These are phyloP conservation scores for Fusarium redolens DNA, from an alignment of 2,329 filamentous ascomycete species.

Conservation along the genomic window DNA sequence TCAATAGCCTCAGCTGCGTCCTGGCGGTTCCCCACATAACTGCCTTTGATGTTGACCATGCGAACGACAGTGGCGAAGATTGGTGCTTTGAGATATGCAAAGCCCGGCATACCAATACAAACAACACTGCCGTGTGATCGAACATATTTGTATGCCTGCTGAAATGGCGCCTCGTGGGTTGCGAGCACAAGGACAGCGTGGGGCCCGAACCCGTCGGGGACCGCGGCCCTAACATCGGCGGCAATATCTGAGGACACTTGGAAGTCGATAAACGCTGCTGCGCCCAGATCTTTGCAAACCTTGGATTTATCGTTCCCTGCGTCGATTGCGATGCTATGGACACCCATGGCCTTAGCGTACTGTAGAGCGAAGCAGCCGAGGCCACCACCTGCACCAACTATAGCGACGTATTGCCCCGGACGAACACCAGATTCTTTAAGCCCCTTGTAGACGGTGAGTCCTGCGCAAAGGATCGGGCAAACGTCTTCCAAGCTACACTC, in stretches of 20 bases:
- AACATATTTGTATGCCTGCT: conserved; percentile 90
- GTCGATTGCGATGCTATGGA: conserved; percentile 84
- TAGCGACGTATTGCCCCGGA: conserved; percentile 81
- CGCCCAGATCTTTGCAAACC: conserved; percentile 77
- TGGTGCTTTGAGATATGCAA: conserved; percentile 81
- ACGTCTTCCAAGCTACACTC: conserved; percentile 80
- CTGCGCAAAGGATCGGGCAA: conserved; percentile 84
- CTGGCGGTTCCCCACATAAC: conserved; percentile 91
- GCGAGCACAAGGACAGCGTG: conserved; percentile 90
- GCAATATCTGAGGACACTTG: conserved; percentile 79
- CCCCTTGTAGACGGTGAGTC: conserved; percentile 90
- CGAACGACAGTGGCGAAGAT: conserved; percentile 89
- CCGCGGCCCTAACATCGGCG: conserved; percentile 84
- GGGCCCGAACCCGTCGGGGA: conserved; percentile 82
- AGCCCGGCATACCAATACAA: conserved; percentile 87
- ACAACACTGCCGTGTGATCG: conserved; percentile 84
- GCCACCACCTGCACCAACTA: conserved; percentile 88
- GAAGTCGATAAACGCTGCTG: conserved; percentile 83
- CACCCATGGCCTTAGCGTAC: conserved; percentile 91
- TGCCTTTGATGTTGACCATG: conserved; percentile 93
- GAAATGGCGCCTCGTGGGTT: conserved; percentile 90
- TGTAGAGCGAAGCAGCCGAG: conserved; percentile 83
- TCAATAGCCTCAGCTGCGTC: conserved; percentile 91
- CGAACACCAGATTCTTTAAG: conserved; percentile 82
- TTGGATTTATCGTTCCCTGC: conserved; percentile 82